These are phyloP conservation scores for Drechslerella dactyloides DNA, from an alignment of 2,329 filamentous ascomycete species.

Conservation along the genomic window DNA sequence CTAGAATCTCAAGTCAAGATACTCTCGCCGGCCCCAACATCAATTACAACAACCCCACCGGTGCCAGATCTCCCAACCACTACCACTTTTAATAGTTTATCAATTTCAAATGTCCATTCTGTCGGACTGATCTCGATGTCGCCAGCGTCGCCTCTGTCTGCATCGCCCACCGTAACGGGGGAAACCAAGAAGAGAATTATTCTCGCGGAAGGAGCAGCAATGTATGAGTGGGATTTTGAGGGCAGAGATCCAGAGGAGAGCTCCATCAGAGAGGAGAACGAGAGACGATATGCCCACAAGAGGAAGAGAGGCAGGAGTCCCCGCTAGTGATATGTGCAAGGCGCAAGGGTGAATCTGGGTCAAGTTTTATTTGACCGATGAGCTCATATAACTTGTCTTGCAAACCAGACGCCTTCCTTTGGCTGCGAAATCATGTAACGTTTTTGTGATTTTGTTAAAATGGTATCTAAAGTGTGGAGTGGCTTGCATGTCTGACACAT, in stretches of 20 bases:
- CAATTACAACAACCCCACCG: conserved; percentile 27
- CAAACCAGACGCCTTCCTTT: too few species aligned
- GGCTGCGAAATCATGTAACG: too few species aligned
- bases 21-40: conserved; percentile 1
- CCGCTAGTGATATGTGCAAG: too few species aligned
- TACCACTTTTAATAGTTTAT: conserved; percentile 31
- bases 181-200: conserved; percentile 25
- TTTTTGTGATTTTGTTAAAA: too few species aligned
- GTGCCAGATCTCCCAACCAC: conserved; percentile 20
- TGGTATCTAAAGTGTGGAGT: too few species aligned
- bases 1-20: conserved; percentile 28
- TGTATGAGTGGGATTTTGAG: conserved; percentile 22
- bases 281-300: conserved; percentile 20
- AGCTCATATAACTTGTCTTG: too few species aligned
- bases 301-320: conserved; percentile 12
- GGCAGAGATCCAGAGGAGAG: conserved; percentile 11
- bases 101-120: conserved; percentile 28
- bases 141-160: conserved; percentile 15
- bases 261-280: conserved; percentile 1
- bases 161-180: conserved; percentile 16
- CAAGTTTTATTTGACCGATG: background rate
- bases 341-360: too few species aligned
- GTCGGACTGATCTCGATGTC: conserved; percentile 20
- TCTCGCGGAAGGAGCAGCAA: conserved; percentile 8
- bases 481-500: too few species aligned